Base-by-base conservation (phyloP, 2,329 filamentous ascomycete genomes). In the Diaporthe ilicicola region DNA sequence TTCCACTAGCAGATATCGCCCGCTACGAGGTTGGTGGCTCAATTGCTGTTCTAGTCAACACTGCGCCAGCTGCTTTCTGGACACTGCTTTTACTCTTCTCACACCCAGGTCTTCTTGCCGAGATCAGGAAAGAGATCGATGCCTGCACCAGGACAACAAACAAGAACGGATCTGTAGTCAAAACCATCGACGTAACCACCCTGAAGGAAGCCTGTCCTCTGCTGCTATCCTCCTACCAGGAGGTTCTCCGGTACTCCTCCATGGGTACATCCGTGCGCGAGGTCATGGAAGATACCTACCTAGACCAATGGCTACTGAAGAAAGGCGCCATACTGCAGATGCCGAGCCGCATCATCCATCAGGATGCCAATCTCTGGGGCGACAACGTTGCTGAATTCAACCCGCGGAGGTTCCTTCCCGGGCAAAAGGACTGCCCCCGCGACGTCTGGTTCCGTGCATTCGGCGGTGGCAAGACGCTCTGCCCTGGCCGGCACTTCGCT, bases 41-140 rank as follows among this genome's bases (percentile, higher is more conserved):
- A 1, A 78, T 84, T 61, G 84, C 80, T 0, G 74, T 83, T 37
- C 74, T 85, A 1, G 79, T 79, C 22, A 86, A 84, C 65, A 83
- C 81, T 1, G 76, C 77, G 0, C 81, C 82, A 0, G 75, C 82
- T 0, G 70, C 78, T 0, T 84, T 85, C 73, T 85, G 83, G 84
- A 76, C 80, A 12, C 67, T 84, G 1, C 79, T 80, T 29, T 76
- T 82, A 17, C 73, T 85, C 13, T 76, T 80, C 71, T 61, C 61
- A 10, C 61, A 64, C 42, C 42, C 67, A 0, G 67, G 55, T 9
- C 46, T 70, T 1, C 48, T 72, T 1, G 17, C 24, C 1, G 67
- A 62, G 2, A 50, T 70, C 17, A 29, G 67, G 3, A 27, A 4
- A 2, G 67, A 72, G 17, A 56, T 72, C 2, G 70, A 72, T 44